Conservation (phyloP, 306 rosid species). For the Bauhinia variegata region DNA sequence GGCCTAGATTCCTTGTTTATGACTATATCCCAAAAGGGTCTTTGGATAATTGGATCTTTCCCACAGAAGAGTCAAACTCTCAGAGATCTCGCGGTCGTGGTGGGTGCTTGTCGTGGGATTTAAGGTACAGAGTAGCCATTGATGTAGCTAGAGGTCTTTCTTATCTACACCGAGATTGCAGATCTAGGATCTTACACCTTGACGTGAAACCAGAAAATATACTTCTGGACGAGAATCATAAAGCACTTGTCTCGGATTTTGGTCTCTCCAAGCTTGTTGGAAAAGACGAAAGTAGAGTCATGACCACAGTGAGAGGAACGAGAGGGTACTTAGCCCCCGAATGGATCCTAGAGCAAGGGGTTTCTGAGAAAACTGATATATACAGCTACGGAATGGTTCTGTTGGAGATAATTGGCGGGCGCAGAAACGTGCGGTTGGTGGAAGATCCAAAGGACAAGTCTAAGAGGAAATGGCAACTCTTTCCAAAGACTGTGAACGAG, state of each 20-base stretch:
- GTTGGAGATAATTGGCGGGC: conserved; percentile 80
- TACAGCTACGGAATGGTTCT: conserved; percentile 96
- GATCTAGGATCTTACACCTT: conserved; percentile 75
- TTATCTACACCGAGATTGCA: conserved; percentile 85
- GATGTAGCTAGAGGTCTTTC: conserved; percentile 80
- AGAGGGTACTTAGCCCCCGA: conserved; percentile 94
- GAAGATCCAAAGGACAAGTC: conserved; percentile 43
- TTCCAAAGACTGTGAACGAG: conserved; percentile 69
- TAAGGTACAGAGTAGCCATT: conserved; percentile 66
- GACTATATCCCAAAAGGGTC: conserved; percentile 80
- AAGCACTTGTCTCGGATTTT: conserved; percentile 69
- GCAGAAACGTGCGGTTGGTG: conserved; percentile 55
- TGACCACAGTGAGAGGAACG: conserved; percentile 81
- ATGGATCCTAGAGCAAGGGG: conserved; percentile 80
- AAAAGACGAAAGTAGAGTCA: conserved; percentile 64
- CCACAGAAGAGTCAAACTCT: background rate
- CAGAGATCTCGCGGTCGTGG: conserved; percentile 27
- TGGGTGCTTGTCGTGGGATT: conserved; percentile 75
- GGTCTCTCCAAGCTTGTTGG: conserved; percentile 84
- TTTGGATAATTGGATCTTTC: conserved; percentile 81
- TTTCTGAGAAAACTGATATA: conserved; percentile 78
- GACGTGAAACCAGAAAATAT: conserved; percentile 96
- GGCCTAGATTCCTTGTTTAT: conserved; percentile 73
- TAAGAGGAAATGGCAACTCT: conserved; percentile 59
- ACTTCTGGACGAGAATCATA: conserved; percentile 67